A percentile compares a stretch with the other conserved stretches of the same genome.
Evolutionary conservation across 306 rosid species (phyloP).

Genomic region (Vigna angularis): DNA sequence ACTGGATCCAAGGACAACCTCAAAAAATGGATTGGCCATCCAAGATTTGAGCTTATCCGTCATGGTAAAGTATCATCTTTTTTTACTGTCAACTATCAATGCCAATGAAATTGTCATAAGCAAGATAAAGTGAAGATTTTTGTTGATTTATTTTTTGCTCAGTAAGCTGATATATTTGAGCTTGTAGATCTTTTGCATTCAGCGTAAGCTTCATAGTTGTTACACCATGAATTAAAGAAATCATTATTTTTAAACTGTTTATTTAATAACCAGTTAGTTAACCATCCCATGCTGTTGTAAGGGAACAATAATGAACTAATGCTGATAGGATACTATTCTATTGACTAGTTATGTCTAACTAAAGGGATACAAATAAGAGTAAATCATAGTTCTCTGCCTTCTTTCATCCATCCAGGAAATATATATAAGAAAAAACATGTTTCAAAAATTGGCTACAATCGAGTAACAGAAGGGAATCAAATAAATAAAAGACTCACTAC

Average conservation of each 20-base stretch:
- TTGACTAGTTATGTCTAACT: no score
- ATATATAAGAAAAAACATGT: no score
- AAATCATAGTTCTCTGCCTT: no score
- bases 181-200: background rate
- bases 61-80: slow-evolving; percentile 68
- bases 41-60: slow-evolving; percentile 96
- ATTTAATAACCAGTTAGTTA: slow-evolving; percentile 10
- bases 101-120: background rate
- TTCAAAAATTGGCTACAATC: no score
- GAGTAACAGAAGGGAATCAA: no score
- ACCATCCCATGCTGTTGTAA: background rate
- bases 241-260: slow-evolving; percentile 13
- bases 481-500: no score
- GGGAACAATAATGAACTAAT: background rate
- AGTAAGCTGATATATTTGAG: slow-evolving; percentile 20
- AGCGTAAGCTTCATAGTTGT: slow-evolving; percentile 26
- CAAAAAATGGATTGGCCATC: slow-evolving; percentile 92
- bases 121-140: slow-evolving; percentile 5
- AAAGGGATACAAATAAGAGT: no score
- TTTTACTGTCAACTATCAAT: slow-evolving; percentile 21
- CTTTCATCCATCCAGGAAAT: no score
- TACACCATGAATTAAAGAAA: slow-evolving; percentile 12
- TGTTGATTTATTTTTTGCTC: background rate
- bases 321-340: no score
- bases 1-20: slow-evolving; percentile 94